Percentiles rank a stretch among this genome's conserved stretches.
Conservation (phyloP, 768 basidiomycete genomes). For the Lentinula raphanica region DNA sequence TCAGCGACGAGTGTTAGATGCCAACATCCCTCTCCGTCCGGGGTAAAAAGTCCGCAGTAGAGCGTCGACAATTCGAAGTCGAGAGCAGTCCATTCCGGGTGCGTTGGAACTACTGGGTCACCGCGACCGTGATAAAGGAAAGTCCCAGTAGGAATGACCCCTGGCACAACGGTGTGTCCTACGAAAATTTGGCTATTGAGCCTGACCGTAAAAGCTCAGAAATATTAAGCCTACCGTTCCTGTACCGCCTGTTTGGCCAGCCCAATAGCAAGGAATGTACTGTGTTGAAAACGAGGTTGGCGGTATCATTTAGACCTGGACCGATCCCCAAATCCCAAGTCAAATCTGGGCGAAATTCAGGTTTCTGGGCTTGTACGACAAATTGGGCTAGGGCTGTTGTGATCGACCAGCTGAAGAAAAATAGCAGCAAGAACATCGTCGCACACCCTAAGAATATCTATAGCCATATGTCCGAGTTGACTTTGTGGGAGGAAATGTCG, state of each 20-base stretch:
- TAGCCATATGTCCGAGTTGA: not conserved
- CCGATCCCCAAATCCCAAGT: not conserved
- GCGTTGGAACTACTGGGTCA: conserved; percentile 17
- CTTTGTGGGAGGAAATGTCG: not conserved
- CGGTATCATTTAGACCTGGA: not conserved
- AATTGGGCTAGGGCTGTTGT: not conserved
- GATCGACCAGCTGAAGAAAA: not conserved
- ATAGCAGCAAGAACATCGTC: not conserved
- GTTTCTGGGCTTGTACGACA: not conserved
- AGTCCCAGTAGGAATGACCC: conserved; percentile 28
- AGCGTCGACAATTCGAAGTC: conserved; percentile 29
- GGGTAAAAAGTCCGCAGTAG: conserved; percentile 16
- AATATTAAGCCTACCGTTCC: not conserved
- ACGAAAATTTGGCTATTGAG: not conserved
- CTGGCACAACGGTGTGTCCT: conserved; percentile 29
- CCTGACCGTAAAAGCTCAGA: too few relatives aligned
- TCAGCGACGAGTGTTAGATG: conserved; percentile 23
- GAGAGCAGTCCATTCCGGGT: conserved; percentile 27
- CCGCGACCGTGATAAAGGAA: conserved; percentile 27
- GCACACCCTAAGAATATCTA: not conserved
- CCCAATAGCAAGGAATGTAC: not conserved
- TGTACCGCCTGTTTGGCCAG: conserved; percentile 1
- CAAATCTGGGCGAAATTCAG: not conserved
- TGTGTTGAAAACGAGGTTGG: conserved; percentile 1
- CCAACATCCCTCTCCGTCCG: conserved; percentile 18